These are phyloP conservation scores for Pleurotus salmoneostramineus DNA, from an alignment of 768 basidiomycete genomes.

Conservation along the genomic window DNA sequence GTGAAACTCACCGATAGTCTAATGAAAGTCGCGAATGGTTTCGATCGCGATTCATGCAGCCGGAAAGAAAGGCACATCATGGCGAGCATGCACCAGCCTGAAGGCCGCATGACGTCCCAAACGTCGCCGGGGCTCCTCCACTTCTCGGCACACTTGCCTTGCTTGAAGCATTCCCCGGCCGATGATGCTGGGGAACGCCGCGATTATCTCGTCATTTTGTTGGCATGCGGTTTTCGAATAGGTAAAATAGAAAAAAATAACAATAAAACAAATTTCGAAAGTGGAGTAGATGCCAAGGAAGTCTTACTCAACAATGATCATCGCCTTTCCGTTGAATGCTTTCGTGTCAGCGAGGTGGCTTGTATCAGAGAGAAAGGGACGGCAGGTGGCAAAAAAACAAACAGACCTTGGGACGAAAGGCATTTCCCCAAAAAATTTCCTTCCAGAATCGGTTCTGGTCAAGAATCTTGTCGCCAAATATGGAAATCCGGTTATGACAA, in stretches of 20 bases:
- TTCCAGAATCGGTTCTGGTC: background rate
- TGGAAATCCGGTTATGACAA: background rate
- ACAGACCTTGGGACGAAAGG: no score
- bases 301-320: background rate
- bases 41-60: background rate
- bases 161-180: background rate
- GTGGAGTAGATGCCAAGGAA: background rate
- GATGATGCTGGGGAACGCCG: conserved; percentile 1
- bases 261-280: no score
- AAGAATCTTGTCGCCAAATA: background rate
- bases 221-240: background rate
- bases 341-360: no score
- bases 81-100: background rate
- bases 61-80: background rate
- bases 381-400: no score
- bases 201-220: background rate
- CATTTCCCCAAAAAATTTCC: background rate
- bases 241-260: background rate
- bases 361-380: no score
- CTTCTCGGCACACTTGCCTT: conserved; percentile 2
- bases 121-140: background rate
- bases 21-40: background rate
- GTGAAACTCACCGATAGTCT: background rate
- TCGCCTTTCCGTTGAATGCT: background rate
- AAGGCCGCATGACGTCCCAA: background rate